Evolutionary conservation across 2,329 filamentous ascomycete genomes (phyloP).

Genomic region (Neocucurbitaria cava): DNA sequence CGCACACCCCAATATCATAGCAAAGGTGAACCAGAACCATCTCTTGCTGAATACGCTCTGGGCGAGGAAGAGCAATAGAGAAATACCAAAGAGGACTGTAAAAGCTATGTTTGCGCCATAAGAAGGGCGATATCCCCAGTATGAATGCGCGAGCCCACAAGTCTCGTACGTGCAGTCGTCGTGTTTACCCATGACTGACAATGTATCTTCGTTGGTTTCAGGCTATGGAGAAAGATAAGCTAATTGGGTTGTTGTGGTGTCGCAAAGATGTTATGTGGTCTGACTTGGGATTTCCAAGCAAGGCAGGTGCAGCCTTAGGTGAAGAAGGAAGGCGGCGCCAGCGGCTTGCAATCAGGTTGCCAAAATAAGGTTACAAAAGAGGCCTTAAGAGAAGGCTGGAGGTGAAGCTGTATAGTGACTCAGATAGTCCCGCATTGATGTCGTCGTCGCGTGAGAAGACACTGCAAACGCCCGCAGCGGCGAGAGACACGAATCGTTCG

Average conservation of each 20-base stretch:
- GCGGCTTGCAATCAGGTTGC: too few species aligned
- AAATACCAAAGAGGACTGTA: constrained; percentile 53
- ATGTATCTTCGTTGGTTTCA: neutral
- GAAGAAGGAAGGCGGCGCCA: too few species aligned
- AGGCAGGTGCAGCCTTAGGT: neutral
- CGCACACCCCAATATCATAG: constrained; percentile 64
- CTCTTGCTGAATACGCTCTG: constrained; percentile 48
- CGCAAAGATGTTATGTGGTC: neutral
- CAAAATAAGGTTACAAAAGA: too few species aligned
- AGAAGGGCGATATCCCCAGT: constrained; percentile 55
- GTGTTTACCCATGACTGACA: neutral
- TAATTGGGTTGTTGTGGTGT: neutral
- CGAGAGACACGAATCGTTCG: too few species aligned
- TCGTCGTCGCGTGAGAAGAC: too few species aligned
- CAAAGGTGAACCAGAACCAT: constrained; percentile 53
- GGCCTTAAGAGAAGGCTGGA: too few species aligned
- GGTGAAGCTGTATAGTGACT: too few species aligned
- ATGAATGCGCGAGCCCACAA: constrained; percentile 50
- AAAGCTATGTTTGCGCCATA: constrained; percentile 52
- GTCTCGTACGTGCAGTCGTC: constrained; percentile 43
- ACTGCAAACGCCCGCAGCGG: too few species aligned
- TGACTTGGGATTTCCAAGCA: neutral
- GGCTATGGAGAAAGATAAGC: neutral
- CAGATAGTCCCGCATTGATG: too few species aligned
- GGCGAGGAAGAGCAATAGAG: constrained; percentile 46